Percentiles rank a stretch among this genome's conserved stretches.
Evolutionary conservation across 1,139 yeast genomes (phyloP).

Genomic region (Casaregolazyma suthepensis): DNA sequence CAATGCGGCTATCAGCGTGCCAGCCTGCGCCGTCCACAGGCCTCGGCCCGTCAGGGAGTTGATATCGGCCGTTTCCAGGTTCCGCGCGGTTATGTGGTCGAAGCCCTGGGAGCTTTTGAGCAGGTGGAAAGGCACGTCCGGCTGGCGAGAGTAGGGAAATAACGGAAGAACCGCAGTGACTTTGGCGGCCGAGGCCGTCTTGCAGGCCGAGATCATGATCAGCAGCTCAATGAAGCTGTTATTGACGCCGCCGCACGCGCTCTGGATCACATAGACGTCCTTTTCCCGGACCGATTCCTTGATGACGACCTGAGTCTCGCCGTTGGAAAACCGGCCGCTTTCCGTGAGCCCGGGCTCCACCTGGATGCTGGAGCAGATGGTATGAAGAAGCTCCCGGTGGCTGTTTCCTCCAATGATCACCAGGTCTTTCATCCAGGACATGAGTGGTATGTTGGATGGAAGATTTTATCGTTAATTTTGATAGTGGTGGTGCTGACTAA

Average conservation of each 20-base stretch:
- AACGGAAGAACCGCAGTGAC: slow-evolving; percentile 94
- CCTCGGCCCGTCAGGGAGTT: slow-evolving; percentile 59
- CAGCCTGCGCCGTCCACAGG: slow-evolving; percentile 95
- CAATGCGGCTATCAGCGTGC: slow-evolving; percentile 84
- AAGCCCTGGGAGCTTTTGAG: slow-evolving; percentile 33
- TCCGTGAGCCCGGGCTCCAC: slow-evolving; percentile 54
- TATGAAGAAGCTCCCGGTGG: slow-evolving; percentile 56
- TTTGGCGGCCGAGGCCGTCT: slow-evolving; percentile 87
- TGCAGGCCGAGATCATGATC: slow-evolving; percentile 89
- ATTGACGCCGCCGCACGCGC: slow-evolving; percentile 85
- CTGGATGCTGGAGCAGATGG: slow-evolving; percentile 59
- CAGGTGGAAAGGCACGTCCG: slow-evolving; percentile 83
- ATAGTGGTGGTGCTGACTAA: too few species aligned
- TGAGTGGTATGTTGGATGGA: background rate
- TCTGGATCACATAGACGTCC: slow-evolving; percentile 80
- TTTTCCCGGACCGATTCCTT: slow-evolving; percentile 86
- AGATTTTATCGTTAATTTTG: background rate
- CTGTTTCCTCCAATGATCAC: slow-evolving; percentile 75
- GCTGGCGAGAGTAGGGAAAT: slow-evolving; percentile 94
- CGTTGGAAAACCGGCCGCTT: slow-evolving; percentile 61
- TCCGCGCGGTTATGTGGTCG: slow-evolving; percentile 55
- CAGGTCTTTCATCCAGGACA: slow-evolving; percentile 55
- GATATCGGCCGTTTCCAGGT: slow-evolving; percentile 6
- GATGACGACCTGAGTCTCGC: slow-evolving; percentile 84
- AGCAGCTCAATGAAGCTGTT: slow-evolving; percentile 84